Conservation (phyloP, 2,329 filamentous ascomycete species). For the Ceratocystis albifundus region DNA sequence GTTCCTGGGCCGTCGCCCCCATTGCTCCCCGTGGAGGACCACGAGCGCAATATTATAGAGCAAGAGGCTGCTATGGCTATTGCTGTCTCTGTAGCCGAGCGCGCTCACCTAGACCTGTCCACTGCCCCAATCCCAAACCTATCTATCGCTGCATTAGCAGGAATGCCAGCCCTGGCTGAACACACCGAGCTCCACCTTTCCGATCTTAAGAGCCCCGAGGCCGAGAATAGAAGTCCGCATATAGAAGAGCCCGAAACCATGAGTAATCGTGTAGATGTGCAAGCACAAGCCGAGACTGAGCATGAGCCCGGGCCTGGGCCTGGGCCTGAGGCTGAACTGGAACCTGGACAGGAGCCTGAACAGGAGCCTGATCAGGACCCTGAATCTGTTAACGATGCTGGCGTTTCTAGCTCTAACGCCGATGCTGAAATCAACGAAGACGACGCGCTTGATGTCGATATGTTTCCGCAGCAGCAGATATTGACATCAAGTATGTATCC, state of each 20-base stretch:
- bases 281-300: not conserved
- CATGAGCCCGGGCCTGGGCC: too few species aligned
- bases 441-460: not conserved
- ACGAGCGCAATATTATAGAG: conserved; percentile 19
- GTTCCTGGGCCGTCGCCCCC: conserved; percentile 28
- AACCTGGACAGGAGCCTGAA: too few species aligned
- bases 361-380: too few species aligned
- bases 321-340: too few species aligned
- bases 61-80: conserved; percentile 20
- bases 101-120: conserved; percentile 20
- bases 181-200: conserved; percentile 25
- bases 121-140: conserved; percentile 20
- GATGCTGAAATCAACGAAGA: conserved; percentile 1
- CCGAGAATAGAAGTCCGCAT: conserved; percentile 9
- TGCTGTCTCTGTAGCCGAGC: conserved; percentile 19
- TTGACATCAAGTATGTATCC: not conserved
- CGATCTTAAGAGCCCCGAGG: conserved; percentile 18
- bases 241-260: conserved; percentile 7
- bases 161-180: conserved; percentile 25
- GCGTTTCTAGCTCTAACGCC: not conserved
- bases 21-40: conserved; percentile 32
- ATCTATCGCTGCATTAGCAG: conserved; percentile 13
- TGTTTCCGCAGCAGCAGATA: not conserved
- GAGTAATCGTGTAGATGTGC: not conserved
- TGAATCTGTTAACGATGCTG: not conserved